Evolutionary conservation across 106 monocot genomes (phyloP), one percentile per base, ranked within the genome.

Genomic region (Dendrobium chrysotoxum): DNA sequence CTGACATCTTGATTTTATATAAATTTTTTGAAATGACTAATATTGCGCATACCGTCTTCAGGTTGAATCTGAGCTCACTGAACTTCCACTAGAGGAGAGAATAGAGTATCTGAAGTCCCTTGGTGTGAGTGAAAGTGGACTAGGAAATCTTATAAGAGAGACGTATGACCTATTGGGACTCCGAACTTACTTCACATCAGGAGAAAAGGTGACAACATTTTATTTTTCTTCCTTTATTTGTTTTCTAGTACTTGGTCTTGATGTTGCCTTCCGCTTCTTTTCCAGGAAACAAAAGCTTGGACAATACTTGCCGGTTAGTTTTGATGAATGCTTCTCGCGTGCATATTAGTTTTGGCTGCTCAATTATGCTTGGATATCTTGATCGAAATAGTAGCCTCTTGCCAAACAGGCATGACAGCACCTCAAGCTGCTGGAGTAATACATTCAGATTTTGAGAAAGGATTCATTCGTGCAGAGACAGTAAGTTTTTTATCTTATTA

Each of bases 351-450:
- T 61, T 11, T 6, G 13, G 70, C 70, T 38, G 70, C 10, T 70
- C 30, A 70, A 8, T 10, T 35, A 35, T 35, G 15, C 61, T n/a
- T 61, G 23, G 8, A 10, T 23, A 20, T n/a, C 8, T 61, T 4
- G 23, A 42, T 72, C n/a, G 15, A 45, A 55, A 38, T 13, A 71
- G 41, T 39, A 53, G 11, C 20, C 47, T 76, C 1, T 82, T 13
- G 18, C 47, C 21, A 79, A 71, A 77, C 77, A 99, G 99, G 99
- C 46, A 99, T 95, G 99, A 99, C 99, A 47, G 99, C 95, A 71
- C 99, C 99, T 78, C 95, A 99, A 85, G 95, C 99, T 80, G 99
- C 99, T 81, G 99, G 99, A 82, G 93, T 99, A 75, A 99, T 99
- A 78, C 99, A 99, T 82, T 91, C 95, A 7, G 99, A 99, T 77